Evolutionary conservation across 805 yeast species (phyloP).

Genomic region (Schwanniomyces polymorphus): DNA sequence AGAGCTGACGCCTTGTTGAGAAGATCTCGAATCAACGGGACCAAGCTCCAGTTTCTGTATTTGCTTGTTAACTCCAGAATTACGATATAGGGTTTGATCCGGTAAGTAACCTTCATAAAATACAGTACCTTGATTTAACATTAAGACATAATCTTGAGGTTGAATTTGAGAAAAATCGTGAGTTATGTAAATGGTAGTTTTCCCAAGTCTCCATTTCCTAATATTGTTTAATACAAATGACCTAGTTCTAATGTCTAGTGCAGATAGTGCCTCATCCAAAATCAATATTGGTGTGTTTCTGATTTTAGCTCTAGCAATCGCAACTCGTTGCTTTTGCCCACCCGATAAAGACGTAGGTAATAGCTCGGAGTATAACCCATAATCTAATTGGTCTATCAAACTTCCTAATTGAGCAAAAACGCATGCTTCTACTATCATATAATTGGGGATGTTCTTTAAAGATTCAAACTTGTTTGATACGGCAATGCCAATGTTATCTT

Average conservation of each 20-base stretch:
- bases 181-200: slow-evolving; percentile 78
- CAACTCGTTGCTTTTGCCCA: slow-evolving; percentile 85
- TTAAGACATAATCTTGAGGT: slow-evolving; percentile 54
- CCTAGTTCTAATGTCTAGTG: slow-evolving; percentile 61
- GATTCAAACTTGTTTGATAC: slow-evolving; percentile 17
- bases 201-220: slow-evolving; percentile 58
- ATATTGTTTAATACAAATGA: slow-evolving; percentile 49
- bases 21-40: slow-evolving; percentile 1
- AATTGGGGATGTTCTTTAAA: slow-evolving; percentile 16
- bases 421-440: slow-evolving; percentile 41
- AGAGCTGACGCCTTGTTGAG: not conserved
- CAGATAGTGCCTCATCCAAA: slow-evolving; percentile 85
- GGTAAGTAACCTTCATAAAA: slow-evolving; percentile 12
- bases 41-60: not conserved
- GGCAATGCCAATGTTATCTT: slow-evolving; percentile 64
- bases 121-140: slow-evolving; percentile 61
- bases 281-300: slow-evolving; percentile 74
- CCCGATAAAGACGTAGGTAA: slow-evolving; percentile 65
- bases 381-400: slow-evolving; percentile 47
- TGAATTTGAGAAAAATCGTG: slow-evolving; percentile 69
- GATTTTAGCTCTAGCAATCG: slow-evolving; percentile 78
- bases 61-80: not conserved
- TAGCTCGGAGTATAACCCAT: slow-evolving; percentile 56
- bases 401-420: slow-evolving; percentile 53
- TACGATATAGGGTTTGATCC: not conserved